Evolutionary conservation across 306 rosid species (phyloP), one percentile per base, ranked within the genome.

Genomic region (Ziziphus jujuba): DNA sequence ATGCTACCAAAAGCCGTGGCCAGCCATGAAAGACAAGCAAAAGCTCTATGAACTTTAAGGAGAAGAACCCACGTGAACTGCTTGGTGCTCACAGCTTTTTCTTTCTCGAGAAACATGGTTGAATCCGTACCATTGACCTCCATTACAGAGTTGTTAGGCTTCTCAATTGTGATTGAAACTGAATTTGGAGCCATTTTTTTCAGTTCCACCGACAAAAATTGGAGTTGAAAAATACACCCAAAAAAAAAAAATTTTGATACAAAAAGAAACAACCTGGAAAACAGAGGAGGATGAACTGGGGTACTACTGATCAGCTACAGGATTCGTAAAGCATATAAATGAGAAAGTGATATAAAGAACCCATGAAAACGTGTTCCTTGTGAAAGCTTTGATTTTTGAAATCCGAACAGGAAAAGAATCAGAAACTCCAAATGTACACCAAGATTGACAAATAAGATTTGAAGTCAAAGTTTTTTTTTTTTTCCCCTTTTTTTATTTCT

Each of bases 41-140:
- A 22, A 56, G 86, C 63, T 80, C 87, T 85, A 69, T 88, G 86
- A 23, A 87, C 84, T 76, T 85, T 88, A 56, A 95, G 99, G 69
- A 91, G 96, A 61, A 95, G 88, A 68, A 91, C 80, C 92, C 95
- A 90, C 5, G 92, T 90, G 56, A 95, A 84, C 7, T 88, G 99
- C 70, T 88, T 95, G 24, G 92, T 79, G 16, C 89, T 90, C 2
- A 82, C 67, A 23, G 89, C 81, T 61, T 87, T 88, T 51, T 82
- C 82, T 63, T 90, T 90, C 35, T 95, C 96, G 0, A 70, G 82
- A 50, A 88, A 82, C 57, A 82, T 62, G 9, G 88, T 66, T 9
- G 97, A 84, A 54, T 84, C 87, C 5, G 72, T 67, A 34, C 77
- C 86, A 70, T 80, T 79, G 51, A 84, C 72, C 35, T 87, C 79